Conservation (phyloP, 106 monocot genomes). For the Ottelia alismoides region DNA sequence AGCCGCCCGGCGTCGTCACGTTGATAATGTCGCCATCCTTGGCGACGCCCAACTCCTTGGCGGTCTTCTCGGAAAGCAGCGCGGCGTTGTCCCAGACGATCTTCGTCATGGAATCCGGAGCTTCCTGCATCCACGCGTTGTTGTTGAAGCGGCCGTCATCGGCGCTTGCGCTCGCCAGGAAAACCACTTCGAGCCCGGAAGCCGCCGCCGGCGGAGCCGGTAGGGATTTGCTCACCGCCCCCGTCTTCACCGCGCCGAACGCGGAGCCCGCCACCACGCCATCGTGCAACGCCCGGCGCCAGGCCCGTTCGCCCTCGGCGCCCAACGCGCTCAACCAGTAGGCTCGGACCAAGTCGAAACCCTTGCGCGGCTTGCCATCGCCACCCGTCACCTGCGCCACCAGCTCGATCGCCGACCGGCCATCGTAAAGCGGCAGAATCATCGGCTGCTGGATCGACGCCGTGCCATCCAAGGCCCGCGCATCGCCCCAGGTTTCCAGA, state of each 20-base stretch:
- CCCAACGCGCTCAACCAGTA: neutral
- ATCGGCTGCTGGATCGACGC: neutral
- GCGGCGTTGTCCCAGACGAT: neutral
- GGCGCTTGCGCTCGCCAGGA: neutral
- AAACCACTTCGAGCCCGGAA: neutral
- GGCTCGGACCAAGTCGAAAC: neutral
- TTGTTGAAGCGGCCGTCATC: neutral
- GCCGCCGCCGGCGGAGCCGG: too few relatives aligned
- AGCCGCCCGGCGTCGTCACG: too few relatives aligned
- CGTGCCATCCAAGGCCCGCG: neutral
- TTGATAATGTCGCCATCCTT: neutral
- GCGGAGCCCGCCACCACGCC: neutral
- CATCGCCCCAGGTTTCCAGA: neutral
- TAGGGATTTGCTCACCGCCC: too few relatives aligned
- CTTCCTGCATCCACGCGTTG: neutral
- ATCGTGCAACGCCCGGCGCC: neutral
- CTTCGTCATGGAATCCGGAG: neutral
- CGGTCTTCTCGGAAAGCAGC: neutral
- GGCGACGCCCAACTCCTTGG: neutral
- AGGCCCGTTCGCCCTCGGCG: neutral
- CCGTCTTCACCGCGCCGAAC: neutral
- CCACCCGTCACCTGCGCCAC: neutral
- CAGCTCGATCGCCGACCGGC: neutral
- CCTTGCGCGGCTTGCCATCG: too few relatives aligned
- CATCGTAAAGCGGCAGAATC: neutral